Evolutionary conservation across 306 rosid genomes (phyloP).

Genomic region (Cucurbita argyrosperma): DNA sequence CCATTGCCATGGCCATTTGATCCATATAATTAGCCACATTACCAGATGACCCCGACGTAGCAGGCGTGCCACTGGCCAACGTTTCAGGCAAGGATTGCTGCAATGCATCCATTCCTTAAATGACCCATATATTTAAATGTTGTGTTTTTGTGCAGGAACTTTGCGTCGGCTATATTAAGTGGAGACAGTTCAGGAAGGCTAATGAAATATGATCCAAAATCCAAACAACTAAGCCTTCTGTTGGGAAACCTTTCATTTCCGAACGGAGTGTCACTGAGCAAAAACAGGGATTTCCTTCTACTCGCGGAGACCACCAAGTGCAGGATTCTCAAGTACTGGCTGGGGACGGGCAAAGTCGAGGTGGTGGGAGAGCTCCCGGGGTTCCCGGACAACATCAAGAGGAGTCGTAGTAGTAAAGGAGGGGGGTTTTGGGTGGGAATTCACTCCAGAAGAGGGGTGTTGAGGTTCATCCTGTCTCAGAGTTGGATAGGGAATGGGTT

Average conservation of each 20-base stretch:
- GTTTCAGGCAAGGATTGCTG: slow-evolving; percentile 93
- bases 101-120: slow-evolving; percentile 78
- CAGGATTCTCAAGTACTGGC: slow-evolving; percentile 56
- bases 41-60: slow-evolving; percentile 54
- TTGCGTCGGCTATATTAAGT: slow-evolving; percentile 33
- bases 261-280: slow-evolving; percentile 57
- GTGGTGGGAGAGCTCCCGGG: slow-evolving; percentile 44
- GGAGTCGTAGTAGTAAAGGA: slow-evolving; percentile 40
- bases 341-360: slow-evolving; percentile 34
- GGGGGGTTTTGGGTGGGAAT: slow-evolving; percentile 85
- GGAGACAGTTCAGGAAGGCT: slow-evolving; percentile 47
- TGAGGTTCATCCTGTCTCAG: slow-evolving; percentile 28
- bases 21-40: slow-evolving; percentile 98
- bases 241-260: slow-evolving; percentile 42
- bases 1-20: slow-evolving; percentile 99
- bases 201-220: slow-evolving; percentile 55
- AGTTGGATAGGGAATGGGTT: slow-evolving; percentile 35
- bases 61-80: slow-evolving; percentile 70
- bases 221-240: slow-evolving; percentile 24
- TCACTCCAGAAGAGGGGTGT: slow-evolving; percentile 24
- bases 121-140: too few species aligned
- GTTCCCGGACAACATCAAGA: slow-evolving; percentile 67
- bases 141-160: slow-evolving; percentile 27
- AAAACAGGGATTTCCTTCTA: slow-evolving; percentile 35
- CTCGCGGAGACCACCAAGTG: slow-evolving; percentile 42